Evolutionary conservation across 2,329 filamentous ascomycete genomes (phyloP).

Genomic region (Xylaria polymorpha): DNA sequence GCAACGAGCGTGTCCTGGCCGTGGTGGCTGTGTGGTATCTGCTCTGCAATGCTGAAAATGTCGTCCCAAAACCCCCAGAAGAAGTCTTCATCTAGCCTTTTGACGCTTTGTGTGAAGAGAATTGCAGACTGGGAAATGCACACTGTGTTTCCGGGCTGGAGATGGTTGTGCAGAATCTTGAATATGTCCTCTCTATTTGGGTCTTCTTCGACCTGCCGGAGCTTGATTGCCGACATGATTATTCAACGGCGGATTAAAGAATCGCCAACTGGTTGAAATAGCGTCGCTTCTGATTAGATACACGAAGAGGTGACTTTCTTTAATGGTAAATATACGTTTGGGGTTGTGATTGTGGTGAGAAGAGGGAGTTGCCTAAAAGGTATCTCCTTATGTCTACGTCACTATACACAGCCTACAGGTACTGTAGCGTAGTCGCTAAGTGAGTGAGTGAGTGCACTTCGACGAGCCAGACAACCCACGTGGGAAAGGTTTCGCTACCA

Average conservation of each 20-base stretch:
- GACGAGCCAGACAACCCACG: background rate
- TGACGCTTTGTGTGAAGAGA: slow-evolving; percentile 36
- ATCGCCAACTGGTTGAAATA: background rate
- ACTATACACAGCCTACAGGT: background rate
- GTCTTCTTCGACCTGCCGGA: slow-evolving; percentile 26
- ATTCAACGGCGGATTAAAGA: no score
- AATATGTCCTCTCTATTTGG: slow-evolving; percentile 36
- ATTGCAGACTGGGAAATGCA: slow-evolving; percentile 36
- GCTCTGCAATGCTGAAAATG: slow-evolving; percentile 43
- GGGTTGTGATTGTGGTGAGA: background rate
- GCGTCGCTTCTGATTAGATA: background rate
- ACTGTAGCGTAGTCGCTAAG: background rate
- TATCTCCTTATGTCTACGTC: slow-evolving; percentile 11
- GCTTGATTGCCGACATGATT: slow-evolving; percentile 29
- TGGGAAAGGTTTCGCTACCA: background rate
- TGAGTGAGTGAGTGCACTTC: background rate
- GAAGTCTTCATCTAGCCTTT: slow-evolving; percentile 39
- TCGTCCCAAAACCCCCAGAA: slow-evolving; percentile 44
- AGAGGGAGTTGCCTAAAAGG: slow-evolving; percentile 2
- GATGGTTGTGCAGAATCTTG: slow-evolving; percentile 42
- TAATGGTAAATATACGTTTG: background rate
- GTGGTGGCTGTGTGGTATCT: slow-evolving; percentile 43
- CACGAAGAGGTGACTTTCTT: background rate
- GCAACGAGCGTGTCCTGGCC: slow-evolving; percentile 46
- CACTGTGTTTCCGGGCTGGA: slow-evolving; percentile 29